Evolutionary conservation across 169 alveolate genomes (phyloP).

Genomic region (Eimeria maxima): DNA sequence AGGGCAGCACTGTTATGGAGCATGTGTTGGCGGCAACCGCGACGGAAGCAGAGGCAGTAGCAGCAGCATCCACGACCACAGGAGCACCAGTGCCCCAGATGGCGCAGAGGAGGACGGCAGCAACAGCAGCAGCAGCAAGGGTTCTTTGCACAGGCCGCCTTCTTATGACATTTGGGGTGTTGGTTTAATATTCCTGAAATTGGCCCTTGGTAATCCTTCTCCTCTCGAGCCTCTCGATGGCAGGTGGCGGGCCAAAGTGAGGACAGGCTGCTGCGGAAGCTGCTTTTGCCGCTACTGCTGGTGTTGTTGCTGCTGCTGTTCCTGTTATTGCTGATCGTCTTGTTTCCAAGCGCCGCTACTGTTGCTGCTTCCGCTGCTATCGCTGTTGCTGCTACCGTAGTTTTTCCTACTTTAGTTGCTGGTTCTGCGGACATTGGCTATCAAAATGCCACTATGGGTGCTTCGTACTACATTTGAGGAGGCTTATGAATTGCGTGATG

Average conservation of each 20-base stretch:
- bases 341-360: background rate
- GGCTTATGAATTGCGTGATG: no score
- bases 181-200: constrained; percentile 32
- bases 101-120: background rate
- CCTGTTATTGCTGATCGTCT: no score
- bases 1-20: background rate
- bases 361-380: no score
- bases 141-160: constrained; percentile 14
- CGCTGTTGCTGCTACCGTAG: no score
- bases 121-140: background rate
- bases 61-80: background rate
- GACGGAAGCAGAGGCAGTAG: constrained; percentile 5
- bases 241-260: background rate
- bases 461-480: no score
- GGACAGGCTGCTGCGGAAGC: background rate
- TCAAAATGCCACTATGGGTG: no score
- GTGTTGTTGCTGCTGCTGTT: constrained; percentile 9
- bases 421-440: no score
- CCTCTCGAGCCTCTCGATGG: constrained; percentile 24
- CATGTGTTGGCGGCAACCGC: background rate
- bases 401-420: background rate
- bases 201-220: constrained; percentile 25
- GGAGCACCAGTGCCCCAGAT: background rate
- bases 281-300: background rate
- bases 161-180: constrained; percentile 69